A percentile compares a stretch with the other conserved stretches of the same genome.
Conservation (phyloP, 176 grass and related monocot species). For the Triticum turgidum region DNA sequence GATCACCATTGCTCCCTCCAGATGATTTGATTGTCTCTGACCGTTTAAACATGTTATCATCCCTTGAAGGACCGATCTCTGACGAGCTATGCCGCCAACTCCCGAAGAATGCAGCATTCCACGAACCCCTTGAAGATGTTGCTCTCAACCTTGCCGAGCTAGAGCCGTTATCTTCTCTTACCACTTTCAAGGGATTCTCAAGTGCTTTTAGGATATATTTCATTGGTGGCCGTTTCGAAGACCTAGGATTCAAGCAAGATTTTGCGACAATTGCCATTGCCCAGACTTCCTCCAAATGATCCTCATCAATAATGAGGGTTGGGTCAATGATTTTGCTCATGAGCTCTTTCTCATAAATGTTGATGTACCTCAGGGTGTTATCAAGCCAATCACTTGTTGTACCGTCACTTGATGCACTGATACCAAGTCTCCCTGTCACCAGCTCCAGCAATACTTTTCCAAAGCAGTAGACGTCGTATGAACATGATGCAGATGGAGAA, state of each 20-base stretch:
- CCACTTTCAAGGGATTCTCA: conserved; percentile 91
- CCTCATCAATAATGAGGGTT: conserved; percentile 88
- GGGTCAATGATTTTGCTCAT: conserved; percentile 94
- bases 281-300: conserved; percentile 98
- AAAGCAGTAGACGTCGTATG: conserved; percentile 86
- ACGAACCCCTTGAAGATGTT: conserved; percentile 89
- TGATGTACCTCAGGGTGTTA: conserved; percentile 61
- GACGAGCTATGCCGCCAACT: conserved; percentile 87
- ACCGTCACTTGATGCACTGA: conserved; percentile 64
- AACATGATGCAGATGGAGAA: conserved; percentile 61
- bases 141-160: conserved; percentile 79
- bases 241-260: conserved; percentile 90
- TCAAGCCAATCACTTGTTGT: conserved; percentile 71
- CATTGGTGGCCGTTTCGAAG: conserved; percentile 70
- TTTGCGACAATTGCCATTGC: conserved; percentile 95
- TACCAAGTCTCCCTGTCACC: conserved; percentile 79
- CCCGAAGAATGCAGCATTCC: conserved; percentile 88
- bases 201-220: conserved; percentile 89
- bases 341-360: conserved; percentile 88
- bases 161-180: conserved; percentile 78
- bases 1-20: conserved; percentile 82
- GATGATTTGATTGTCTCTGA: conserved; percentile 82
- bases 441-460: conserved; percentile 94
- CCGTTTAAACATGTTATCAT: conserved; percentile 56
- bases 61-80: conserved; percentile 65